Conservation (phyloP, 257 asterid species). For the Gentiana dahurica region DNA sequence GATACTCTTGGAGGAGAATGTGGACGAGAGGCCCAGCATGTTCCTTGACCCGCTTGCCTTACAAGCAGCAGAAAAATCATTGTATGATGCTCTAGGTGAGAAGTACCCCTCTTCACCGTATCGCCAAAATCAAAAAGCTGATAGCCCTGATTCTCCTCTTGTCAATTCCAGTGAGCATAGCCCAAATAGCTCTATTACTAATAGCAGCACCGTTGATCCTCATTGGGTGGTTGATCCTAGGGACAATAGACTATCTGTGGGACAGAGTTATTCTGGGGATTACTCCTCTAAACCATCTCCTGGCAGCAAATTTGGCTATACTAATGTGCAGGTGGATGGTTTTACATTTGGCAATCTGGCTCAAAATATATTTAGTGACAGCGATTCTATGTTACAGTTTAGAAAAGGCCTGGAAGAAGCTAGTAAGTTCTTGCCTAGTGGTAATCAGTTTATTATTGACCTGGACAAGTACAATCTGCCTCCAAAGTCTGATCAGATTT, state of each 20-base stretch:
- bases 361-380: conserved; percentile 39
- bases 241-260: conserved; percentile 23
- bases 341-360: conserved; percentile 20
- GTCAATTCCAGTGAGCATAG: conserved; percentile 41
- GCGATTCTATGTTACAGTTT: conserved; percentile 74
- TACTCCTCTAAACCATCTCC: conserved; percentile 22
- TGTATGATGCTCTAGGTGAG: conserved; percentile 75
- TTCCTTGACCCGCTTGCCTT: conserved; percentile 87
- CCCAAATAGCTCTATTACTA: conserved; percentile 35
- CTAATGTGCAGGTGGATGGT: conserved; percentile 25
- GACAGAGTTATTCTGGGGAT: conserved; percentile 27
- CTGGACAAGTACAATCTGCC: conserved; percentile 67
- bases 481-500: conserved; percentile 39
- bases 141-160: conserved; percentile 57
- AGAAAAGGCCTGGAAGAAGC: conserved; percentile 95
- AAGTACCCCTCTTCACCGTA: conserved; percentile 46
- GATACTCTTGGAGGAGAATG: conserved; percentile 77
- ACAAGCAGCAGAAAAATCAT: conserved; percentile 73
- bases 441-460: conserved; percentile 54
- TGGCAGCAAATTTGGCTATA: conserved; percentile 16
- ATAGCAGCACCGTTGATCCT: conserved; percentile 37
- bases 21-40: conserved; percentile 89
- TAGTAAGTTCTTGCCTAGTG: conserved; percentile 60
- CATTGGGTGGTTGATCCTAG: conserved; percentile 48
- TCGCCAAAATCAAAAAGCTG: conserved; percentile 21